Base-by-base conservation (phyloP, 345 rosid genomes). In the Euphorbia lathyris region DNA sequence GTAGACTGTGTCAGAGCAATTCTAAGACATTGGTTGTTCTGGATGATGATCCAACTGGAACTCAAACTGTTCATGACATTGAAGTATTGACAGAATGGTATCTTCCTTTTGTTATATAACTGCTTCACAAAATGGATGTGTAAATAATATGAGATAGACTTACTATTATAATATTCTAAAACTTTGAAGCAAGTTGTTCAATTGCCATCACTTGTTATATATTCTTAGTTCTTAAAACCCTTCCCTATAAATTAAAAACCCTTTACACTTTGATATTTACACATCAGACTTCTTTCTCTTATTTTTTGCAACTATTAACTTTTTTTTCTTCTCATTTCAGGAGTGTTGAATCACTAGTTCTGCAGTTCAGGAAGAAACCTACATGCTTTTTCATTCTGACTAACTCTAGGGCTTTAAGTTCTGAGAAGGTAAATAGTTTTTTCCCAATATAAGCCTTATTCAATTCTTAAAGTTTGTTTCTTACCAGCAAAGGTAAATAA, bases 11-110 rank as follows among this genome's bases (percentile, higher is more conserved):
- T 62, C 80, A 72, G 78, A 86, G 72, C 42, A 88, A 80, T 72
- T 83, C 85, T 26, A 94, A 87, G 77, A 88, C 93, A 6, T 76
- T 94, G 80, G 91, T 91, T 65, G 98, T 94, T 73, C 89, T 94
- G 76, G 98, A 94, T 78, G 98, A 94, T 77, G 98, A 94, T 79
- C 97, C 98, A 73, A 91, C 98, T 32, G 97, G 98, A 78, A 94
- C 98, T 61, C 98, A 94, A 81, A 94, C 98, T n/a, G 96, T 94
- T 82, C 96, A 91, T 74, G 91, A 86, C 48, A 88, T 91, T 69
- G 98, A 94, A 84, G 98, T 94, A 68, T 76, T 94, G 73, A 94
- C 97, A 43, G 98, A 94, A 89, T 94, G 98, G 97, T 93, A 73
- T 81, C 75, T 20, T 53, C 45, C 64, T 26, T 60, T 25, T 22